These are phyloP conservation scores for Colletotrichum euphorbiae DNA, from an alignment of 2,329 filamentous ascomycete genomes.

Conservation along the genomic window DNA sequence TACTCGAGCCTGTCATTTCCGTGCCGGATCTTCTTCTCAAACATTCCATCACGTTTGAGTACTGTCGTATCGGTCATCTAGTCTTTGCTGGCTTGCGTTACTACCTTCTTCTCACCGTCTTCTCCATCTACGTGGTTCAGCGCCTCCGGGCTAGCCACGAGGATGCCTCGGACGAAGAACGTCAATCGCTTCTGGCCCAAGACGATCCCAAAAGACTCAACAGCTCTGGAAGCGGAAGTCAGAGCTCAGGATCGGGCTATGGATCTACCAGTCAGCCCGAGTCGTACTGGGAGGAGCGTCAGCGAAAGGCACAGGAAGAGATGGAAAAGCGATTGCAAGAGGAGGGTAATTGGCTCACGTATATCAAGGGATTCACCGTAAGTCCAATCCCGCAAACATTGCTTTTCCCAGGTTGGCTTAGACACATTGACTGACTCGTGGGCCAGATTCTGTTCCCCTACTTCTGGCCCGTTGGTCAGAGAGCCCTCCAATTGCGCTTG, in stretches of 20 bases:
- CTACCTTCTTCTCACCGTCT: slow-evolving; percentile 32
- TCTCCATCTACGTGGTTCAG: slow-evolving; percentile 34
- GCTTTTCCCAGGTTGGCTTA: slow-evolving; percentile 1
- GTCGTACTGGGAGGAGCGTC: slow-evolving; percentile 64
- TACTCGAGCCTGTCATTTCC: slow-evolving; percentile 64
- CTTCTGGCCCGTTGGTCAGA: slow-evolving; percentile 79
- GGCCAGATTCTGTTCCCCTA: slow-evolving; percentile 78
- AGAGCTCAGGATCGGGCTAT: slow-evolving; percentile 50
- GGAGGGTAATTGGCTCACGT: slow-evolving; percentile 81
- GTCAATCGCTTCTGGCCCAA: slow-evolving; percentile 64
- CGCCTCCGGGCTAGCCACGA: slow-evolving; percentile 39
- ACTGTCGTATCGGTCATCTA: slow-evolving; percentile 32
- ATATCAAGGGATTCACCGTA: slow-evolving; percentile 78
- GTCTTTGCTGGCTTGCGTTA: slow-evolving; percentile 36
- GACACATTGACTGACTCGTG: slow-evolving; percentile 1
- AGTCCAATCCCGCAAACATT: slow-evolving; percentile 37
- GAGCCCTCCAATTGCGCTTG: slow-evolving; percentile 74
- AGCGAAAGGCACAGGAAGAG: slow-evolving; percentile 66
- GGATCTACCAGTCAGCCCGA: slow-evolving; percentile 61
- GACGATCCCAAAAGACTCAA: slow-evolving; percentile 41
- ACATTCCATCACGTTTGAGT: slow-evolving; percentile 43
- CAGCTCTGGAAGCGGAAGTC: slow-evolving; percentile 41
- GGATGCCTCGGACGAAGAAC: slow-evolving; percentile 63
- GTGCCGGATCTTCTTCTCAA: slow-evolving; percentile 44
- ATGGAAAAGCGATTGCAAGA: slow-evolving; percentile 78